These are phyloP conservation scores for Debaryomycetaceae sp. DNA, from an alignment of 1,139 yeast species.

Conservation along the genomic window DNA sequence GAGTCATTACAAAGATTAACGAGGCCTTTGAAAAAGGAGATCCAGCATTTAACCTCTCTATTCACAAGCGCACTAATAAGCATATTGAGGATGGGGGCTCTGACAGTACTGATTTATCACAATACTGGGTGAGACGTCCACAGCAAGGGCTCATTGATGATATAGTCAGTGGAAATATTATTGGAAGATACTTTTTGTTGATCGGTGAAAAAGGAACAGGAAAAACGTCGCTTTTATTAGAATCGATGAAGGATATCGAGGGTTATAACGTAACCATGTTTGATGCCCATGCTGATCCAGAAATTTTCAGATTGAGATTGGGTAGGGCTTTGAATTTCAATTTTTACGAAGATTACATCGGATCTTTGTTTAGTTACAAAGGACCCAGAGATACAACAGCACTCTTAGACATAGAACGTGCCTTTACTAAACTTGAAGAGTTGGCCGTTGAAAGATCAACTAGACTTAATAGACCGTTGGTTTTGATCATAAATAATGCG, in stretches of 20 bases:
- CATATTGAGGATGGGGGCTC: constrained; percentile 23
- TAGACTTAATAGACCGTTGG: constrained; percentile 47
- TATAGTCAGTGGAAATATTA: constrained; percentile 57
- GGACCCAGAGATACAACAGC: constrained; percentile 90
- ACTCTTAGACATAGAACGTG: constrained; percentile 75
- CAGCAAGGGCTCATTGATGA: constrained; percentile 67
- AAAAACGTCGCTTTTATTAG: constrained; percentile 68
- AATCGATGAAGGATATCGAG: constrained; percentile 62
- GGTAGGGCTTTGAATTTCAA: constrained; percentile 75
- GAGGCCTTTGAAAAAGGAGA: constrained; percentile 67
- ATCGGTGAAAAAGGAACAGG: constrained; percentile 90
- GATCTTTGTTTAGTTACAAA: constrained; percentile 73
- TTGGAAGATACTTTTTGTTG: constrained; percentile 67
- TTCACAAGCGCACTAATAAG: constrained; percentile 42
- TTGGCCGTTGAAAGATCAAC: constrained; percentile 56
- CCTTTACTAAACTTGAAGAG: constrained; percentile 70
- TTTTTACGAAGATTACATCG: constrained; percentile 78
- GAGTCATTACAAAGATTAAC: constrained; percentile 64
- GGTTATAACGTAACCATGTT: constrained; percentile 68
- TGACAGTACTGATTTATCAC: constrained; percentile 19
- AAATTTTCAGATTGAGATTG: constrained; percentile 69
- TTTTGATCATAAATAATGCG: constrained; percentile 68
- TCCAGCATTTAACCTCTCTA: constrained; percentile 57
- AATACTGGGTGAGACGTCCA: constrained; percentile 64
- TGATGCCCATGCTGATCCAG: constrained; percentile 88